Percentiles rank a stretch among this genome's conserved stretches.
These are phyloP conservation scores for Borealophlyctis nickersoniae DNA, from an alignment of 192 early-diverging fungal genomes.

Conservation along the genomic window DNA sequence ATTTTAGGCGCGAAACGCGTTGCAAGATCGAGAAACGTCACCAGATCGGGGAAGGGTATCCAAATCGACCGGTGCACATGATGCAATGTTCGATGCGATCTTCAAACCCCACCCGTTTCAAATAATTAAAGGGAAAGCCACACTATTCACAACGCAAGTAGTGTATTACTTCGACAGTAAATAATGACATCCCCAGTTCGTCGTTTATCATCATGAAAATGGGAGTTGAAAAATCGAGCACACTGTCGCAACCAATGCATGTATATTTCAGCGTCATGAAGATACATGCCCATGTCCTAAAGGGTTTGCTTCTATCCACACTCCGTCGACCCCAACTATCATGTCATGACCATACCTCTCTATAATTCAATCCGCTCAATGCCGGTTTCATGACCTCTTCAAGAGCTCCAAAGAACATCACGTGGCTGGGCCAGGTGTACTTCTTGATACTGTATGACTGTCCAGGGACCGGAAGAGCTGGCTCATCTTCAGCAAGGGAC, in stretches of 20 bases:
- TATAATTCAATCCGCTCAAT: conserved; percentile 49
- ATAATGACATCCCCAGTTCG: conserved; percentile 82
- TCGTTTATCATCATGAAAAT: conserved; percentile 78
- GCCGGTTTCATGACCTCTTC: conserved; percentile 24
- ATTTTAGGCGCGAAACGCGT: too few species aligned
- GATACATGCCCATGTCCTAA: background rate
- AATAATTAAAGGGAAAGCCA: too few species aligned
- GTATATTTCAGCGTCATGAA: background rate
- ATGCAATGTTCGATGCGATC: too few species aligned
- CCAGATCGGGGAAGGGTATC: too few species aligned
- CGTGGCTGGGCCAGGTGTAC: conserved; percentile 62
- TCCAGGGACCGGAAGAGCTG: conserved; percentile 14
- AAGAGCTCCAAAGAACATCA: conserved; percentile 77
- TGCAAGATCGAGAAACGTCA: too few species aligned
- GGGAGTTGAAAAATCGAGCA: conserved; percentile 86
- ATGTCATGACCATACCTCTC: conserved; percentile 50
- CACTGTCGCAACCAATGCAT: conserved; percentile 41
- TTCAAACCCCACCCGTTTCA: too few species aligned
- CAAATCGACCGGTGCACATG: too few species aligned
- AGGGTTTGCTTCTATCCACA: background rate
- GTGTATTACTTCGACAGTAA: conserved; percentile 51
- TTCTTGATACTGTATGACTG: conserved; percentile 30
- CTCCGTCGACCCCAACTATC: too few species aligned
- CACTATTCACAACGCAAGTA: too few species aligned
- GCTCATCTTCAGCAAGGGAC: background rate